A percentile compares a stretch with the other conserved stretches of the same genome.
Evolutionary conservation across 2,329 filamentous ascomycete species (phyloP).

Genomic region (Beauveria varroae): DNA sequence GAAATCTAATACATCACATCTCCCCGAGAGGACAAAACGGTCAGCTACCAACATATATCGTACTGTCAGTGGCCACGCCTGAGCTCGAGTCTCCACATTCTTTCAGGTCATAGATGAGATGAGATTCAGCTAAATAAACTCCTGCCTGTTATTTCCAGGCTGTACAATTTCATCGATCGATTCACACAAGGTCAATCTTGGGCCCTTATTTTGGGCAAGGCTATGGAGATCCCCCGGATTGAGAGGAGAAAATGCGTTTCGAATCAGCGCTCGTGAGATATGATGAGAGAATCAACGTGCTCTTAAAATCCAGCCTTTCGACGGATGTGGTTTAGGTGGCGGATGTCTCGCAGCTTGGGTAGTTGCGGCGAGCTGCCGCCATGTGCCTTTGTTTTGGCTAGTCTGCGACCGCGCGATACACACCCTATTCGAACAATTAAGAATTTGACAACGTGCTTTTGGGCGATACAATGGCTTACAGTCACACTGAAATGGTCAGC

Average conservation of each 20-base stretch:
- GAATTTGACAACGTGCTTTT: neutral
- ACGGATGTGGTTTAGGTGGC: conserved; percentile 8
- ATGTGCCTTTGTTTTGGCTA: conserved; percentile 7
- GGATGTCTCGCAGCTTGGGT: conserved; percentile 4
- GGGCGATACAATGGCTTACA: conserved; percentile 12
- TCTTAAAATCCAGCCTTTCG: conserved; percentile 4
- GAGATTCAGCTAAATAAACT: conserved; percentile 4
- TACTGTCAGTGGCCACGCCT: neutral
- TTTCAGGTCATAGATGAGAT: neutral
- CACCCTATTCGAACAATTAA: conserved; percentile 24
- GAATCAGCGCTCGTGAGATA: neutral
- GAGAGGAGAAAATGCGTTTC: neutral
- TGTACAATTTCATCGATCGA: neutral
- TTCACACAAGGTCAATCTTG: neutral
- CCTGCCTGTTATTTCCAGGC: neutral
- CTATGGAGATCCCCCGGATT: neutral
- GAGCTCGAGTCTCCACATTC: neutral
- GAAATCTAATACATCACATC: too few species aligned
- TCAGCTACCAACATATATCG: too few species aligned
- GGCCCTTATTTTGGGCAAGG: neutral
- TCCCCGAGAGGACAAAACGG: too few species aligned
- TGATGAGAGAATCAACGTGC: neutral
- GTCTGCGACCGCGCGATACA: conserved; percentile 24
- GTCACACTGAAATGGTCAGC: conserved; percentile 23
- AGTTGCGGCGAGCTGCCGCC: neutral